Conservation (phyloP, 345 rosid species). For the Alliaria petiolata region DNA sequence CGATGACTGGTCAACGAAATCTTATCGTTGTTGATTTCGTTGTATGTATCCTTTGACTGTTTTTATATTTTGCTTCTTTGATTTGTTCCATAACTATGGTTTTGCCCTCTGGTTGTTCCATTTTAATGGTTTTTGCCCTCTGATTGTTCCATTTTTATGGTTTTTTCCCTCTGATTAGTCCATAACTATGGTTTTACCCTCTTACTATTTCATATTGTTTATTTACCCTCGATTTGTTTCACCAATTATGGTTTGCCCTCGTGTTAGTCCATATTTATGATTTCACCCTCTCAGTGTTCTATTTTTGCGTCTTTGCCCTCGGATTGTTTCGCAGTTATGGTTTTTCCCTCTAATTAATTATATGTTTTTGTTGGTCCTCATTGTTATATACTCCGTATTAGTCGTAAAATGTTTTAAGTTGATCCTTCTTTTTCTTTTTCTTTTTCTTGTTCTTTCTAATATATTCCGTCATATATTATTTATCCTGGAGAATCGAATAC, state of each 20-base stretch:
- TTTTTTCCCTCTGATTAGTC: neutral
- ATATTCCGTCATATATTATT: neutral
- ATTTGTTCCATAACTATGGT: no score
- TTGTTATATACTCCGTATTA: no score
- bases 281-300: neutral
- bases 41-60: no score
- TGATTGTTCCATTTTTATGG: no score
- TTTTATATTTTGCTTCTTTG: no score
- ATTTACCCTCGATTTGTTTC: neutral
- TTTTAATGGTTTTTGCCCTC: neutral
- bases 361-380: neutral
- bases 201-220: neutral
- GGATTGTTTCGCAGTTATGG: neutral
- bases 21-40: no score
- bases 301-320: neutral
- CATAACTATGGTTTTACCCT: neutral
- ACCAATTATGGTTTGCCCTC: neutral
- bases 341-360: neutral
- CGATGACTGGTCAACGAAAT: no score
- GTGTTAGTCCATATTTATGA: neutral
- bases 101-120: no score
- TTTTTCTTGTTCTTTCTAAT: no score
- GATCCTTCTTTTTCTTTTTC: no score
- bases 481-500: neutral
- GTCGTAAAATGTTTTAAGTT: no score